Base-by-base conservation (phyloP, 768 basidiomycete species). In the Cyathus striatus region DNA sequence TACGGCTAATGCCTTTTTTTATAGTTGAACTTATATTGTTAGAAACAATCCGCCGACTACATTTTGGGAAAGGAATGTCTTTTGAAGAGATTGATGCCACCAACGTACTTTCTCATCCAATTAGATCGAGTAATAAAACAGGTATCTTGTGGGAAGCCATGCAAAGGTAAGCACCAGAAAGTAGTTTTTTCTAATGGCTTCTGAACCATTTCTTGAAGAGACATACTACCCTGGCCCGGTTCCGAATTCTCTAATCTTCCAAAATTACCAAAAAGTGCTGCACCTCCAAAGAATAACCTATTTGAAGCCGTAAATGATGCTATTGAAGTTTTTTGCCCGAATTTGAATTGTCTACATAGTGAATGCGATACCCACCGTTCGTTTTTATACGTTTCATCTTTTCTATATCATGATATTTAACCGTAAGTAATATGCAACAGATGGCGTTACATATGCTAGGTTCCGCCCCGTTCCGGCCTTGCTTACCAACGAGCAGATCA, bases 21-120 rank as follows among this genome's bases (percentile, higher is more conserved):
- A 1, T 25, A 80, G 80, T 57, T 49, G 75, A 78, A 48, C 56
- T 75, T 16, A 70, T 81, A 13, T 64, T 69, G 40, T 51, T 73
- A 4, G 74, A 79, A 55, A 60, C 69, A 5, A 57, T 65, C 6
- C 61, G 66, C 16, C 60, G 70, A 5, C 60, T 82, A 0, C 49
- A 63, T 23, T 38, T 49, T 5, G 37, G 44, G 1, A 45, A 67
- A n/a, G 33, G 47, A 0, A 42, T 79, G 1, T 54, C 60, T 0
- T 48, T 59, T 3, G 38, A 38, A 2, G 62, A 70, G 10, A 67
- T 80, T 13, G 68, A 75, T 45, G 40, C 42, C 4, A 43, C 64
- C 7, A 38, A 12, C 43, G 3, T 57, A 68, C n/a, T 51, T 65
- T 18, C 51, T 53, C 43, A 17, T 30, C 6, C 43, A 63, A n/a